phyloP scores from a whole-genome alignment of 2,329 filamentous ascomycete species.

The Talaromyces sp. region DNA sequence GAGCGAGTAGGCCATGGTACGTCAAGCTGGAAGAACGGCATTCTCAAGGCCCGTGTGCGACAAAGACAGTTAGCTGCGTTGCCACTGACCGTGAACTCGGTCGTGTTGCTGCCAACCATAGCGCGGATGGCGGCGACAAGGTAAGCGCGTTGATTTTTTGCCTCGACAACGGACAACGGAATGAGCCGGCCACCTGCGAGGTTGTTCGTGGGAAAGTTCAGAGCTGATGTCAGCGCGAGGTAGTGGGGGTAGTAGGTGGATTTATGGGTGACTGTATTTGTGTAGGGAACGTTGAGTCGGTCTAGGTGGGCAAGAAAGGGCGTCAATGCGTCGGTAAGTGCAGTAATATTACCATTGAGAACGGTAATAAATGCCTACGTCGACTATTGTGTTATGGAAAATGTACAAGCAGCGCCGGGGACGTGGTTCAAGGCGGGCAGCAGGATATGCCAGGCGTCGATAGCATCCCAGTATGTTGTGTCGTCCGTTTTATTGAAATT shows the following conservation, averaged over 20 bases:
- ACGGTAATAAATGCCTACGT: constrained; percentile 3
- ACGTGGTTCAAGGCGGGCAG: neutral
- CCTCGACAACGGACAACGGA: neutral
- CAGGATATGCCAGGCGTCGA: neutral
- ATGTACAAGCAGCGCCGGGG: neutral
- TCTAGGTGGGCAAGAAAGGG: constrained; percentile 3
- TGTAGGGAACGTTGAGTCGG: neutral
- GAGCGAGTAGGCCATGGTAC: neutral
- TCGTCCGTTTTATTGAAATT: constrained; percentile 1
- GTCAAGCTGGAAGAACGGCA: neutral
- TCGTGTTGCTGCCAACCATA: neutral
- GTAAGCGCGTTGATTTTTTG: neutral
- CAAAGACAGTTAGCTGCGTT: neutral
- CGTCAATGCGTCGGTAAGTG: neutral
- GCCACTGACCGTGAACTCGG: neutral
- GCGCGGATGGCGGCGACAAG: neutral
- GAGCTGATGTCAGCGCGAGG: neutral
- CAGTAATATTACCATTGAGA: constrained; percentile 1
- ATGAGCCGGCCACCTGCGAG: neutral
- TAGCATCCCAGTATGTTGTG: neutral
- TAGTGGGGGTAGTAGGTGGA: neutral
- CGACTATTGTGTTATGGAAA: neutral
- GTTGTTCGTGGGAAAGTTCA: neutral
- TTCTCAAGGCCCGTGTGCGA: neutral
- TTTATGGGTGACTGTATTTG: neutral